Percentiles rank a stretch among this genome's conserved stretches.
These are phyloP conservation scores for Cenococcum geophilum DNA, from an alignment of 495 filamentous ascomycete species.

Conservation along the genomic window DNA sequence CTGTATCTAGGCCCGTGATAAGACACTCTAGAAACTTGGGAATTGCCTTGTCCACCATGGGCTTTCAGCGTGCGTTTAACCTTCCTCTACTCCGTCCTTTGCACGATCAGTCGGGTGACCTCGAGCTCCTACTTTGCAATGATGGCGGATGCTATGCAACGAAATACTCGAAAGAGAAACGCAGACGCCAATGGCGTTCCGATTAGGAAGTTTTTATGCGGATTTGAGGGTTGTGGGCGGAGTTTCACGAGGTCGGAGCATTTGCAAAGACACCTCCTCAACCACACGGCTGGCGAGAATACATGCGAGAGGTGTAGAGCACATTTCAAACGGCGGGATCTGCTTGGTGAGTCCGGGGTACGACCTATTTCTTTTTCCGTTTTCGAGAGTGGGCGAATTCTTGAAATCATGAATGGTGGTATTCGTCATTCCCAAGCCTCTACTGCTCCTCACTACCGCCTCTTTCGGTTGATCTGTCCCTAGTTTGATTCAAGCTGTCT, in stretches of 20 bases:
- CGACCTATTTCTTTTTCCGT: constrained; percentile 6
- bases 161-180: neutral
- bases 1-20: neutral
- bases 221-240: constrained; percentile 46
- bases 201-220: constrained; percentile 42
- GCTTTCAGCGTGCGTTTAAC: neutral
- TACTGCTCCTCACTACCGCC: neutral
- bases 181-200: neutral
- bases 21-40: neutral
- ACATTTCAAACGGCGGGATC: constrained; percentile 52
- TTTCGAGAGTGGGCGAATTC: constrained; percentile 1
- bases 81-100: neutral
- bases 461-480: neutral
- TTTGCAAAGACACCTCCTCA: constrained; percentile 53
- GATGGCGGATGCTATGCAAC: neutral
- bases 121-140: neutral
- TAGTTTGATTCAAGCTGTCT: neutral
- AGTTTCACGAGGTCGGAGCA: constrained; percentile 55
- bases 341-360: constrained; percentile 43
- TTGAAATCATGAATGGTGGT: neutral
- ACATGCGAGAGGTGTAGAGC: constrained; percentile 53
- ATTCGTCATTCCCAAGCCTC: neutral
- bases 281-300: constrained; percentile 50
- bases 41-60: neutral
- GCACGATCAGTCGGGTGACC: neutral